Percentiles rank a stretch among this genome's conserved stretches.
These are phyloP conservation scores for Ulota crispa DNA, from an alignment of 225 moss, liverwort and hornwort genomes.

Conservation along the genomic window DNA sequence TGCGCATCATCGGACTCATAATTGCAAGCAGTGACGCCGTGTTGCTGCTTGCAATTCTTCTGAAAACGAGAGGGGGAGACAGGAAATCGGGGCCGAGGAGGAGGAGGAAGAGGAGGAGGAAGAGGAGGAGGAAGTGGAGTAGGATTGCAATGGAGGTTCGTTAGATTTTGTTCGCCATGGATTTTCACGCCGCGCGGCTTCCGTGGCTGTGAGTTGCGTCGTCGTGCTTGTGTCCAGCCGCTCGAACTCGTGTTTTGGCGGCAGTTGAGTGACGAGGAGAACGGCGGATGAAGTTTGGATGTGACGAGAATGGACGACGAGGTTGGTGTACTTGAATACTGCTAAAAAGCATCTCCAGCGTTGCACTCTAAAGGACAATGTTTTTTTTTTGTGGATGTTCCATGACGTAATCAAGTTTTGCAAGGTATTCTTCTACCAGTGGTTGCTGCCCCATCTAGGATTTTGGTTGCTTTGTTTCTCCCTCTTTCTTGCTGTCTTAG, in stretches of 20 bases:
- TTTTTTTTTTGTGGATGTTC: too few species aligned
- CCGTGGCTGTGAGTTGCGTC: neutral
- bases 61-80: rapidly evolving
- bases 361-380: too few species aligned
- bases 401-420: too few species aligned
- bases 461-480: too few species aligned
- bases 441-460: too few species aligned
- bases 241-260: neutral
- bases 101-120: too few species aligned
- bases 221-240: rapidly evolving
- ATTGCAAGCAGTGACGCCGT: neutral
- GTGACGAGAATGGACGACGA: rapidly evolving
- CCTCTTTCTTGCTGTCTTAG: too few species aligned
- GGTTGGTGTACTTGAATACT: neutral
- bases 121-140: too few species aligned
- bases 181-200: neutral
- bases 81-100: rapidly evolving
- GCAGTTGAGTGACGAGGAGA: neutral
- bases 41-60: neutral
- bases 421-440: too few species aligned
- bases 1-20: too few species aligned
- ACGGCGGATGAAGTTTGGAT: rapidly evolving
- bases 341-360: too few species aligned
- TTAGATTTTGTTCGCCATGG: too few species aligned
- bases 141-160: neutral